Evolutionary conservation across 169 alveolate genomes (phyloP), one percentile per base, ranked within the genome.

Genomic region (Eimeria praecox): DNA sequence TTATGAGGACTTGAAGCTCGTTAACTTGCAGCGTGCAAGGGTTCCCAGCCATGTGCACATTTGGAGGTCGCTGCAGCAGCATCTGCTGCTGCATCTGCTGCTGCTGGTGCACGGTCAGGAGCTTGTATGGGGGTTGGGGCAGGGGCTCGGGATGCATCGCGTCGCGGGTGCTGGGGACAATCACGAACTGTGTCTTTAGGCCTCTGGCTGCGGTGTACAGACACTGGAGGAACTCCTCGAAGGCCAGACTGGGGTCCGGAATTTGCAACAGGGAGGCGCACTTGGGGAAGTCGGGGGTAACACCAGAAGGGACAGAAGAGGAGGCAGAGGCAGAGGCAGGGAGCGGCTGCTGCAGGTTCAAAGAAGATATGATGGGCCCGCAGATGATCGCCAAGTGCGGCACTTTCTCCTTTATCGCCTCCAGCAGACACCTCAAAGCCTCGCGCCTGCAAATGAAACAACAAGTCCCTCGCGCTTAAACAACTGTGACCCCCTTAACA

Each of bases 131-230:
- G 35, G 96, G 96, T 44, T 93, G 96, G 22, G 96, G 96, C 3
- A 93, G 77, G 56, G 96, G 96, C 78, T 83, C 86, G 38, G 96
- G 96, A 54, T 93, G 85, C 93, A 71, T 71, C 38, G 90, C 93
- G 66, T 93, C 96, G 54, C 88, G 62, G 64, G 89, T 42, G 93
- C 96, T 93, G 46, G 96, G 96, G 22, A 93, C 88, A 22, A 93
- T 54, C 24, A 93, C 56, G 49, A 93, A 89, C 3, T 62, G 85
- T 9, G 94, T 64, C 46, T 71, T 64, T n/a, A 80, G 82, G n/a
- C 96, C 96, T 14, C 49, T 24, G 40, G 86, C 87, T 24, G 93
- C 85, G 3, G 62, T 35, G 35, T 90, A n/a, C 27, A 93, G 69
- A 44, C 82, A 82, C 59, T 89, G 88, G 88, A 93, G 82, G 93